These are phyloP conservation scores for Mortierella sp. DNA, from an alignment of 371 early-diverging fungal genomes.

Conservation along the genomic window DNA sequence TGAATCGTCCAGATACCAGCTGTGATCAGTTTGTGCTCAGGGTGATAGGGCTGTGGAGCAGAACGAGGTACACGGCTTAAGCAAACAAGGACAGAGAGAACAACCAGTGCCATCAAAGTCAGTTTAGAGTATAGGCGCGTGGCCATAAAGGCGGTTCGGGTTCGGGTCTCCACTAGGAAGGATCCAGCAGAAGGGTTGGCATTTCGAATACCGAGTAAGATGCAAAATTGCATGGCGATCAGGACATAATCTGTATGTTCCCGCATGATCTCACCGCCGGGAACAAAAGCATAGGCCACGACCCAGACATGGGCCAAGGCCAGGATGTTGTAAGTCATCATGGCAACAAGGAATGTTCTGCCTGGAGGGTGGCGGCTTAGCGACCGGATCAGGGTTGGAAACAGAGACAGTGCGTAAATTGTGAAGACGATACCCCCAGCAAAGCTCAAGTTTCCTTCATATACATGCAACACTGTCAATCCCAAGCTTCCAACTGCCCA, in stretches of 20 bases:
- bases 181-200: conserved; percentile 32
- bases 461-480: conserved; percentile 64
- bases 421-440: conserved; percentile 74
- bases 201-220: conserved; percentile 62
- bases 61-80: conserved; percentile 27
- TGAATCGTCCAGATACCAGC: conserved; percentile 90
- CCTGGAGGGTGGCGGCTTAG: conserved; percentile 71
- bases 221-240: conserved; percentile 57
- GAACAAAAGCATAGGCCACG: conserved; percentile 88
- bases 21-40: conserved; percentile 75
- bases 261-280: conserved; percentile 78
- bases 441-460: conserved; percentile 73
- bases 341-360: conserved; percentile 67
- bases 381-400: conserved; percentile 69
- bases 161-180: conserved; percentile 11
- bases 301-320: conserved; percentile 82
- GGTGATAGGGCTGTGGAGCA: conserved; percentile 68
- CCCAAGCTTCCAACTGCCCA: conserved; percentile 62
- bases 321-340: conserved; percentile 74
- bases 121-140: conserved; percentile 17
- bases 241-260: conserved; percentile 81
- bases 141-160: conserved; percentile 22
- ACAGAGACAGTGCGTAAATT: conserved; percentile 67
- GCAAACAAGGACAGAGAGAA: conserved; percentile 18
- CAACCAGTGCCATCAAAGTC: conserved; percentile 12